phyloP scores from a whole-genome alignment of 2,329 filamentous ascomycete genomes.

The Diaporthe amygdali region DNA sequence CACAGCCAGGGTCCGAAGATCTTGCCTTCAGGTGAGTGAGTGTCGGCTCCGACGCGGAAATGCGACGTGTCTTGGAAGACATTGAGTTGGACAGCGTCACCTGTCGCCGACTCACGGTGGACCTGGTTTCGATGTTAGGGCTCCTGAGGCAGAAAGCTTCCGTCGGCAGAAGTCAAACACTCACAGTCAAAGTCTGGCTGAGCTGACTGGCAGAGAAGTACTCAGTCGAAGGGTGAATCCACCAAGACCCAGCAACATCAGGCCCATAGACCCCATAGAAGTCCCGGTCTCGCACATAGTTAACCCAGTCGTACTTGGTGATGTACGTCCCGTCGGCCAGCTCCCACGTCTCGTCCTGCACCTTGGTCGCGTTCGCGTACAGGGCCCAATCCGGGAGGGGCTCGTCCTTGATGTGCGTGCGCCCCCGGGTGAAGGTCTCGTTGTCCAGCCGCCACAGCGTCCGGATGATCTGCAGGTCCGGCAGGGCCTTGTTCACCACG shows the following conservation, averaged over 20 bases:
- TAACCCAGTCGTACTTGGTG: constrained; percentile 53
- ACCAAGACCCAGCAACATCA: constrained; percentile 54
- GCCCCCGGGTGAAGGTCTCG: constrained; percentile 49
- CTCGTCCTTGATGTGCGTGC: constrained; percentile 50
- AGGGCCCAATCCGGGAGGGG: constrained; percentile 47
- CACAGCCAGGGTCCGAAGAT: constrained; percentile 50
- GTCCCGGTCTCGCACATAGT: constrained; percentile 41
- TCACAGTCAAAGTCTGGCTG: constrained; percentile 53
- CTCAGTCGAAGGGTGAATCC: constrained; percentile 55
- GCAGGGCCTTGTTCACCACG: constrained; percentile 55
- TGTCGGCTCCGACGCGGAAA: constrained; percentile 43
- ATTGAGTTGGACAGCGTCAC: constrained; percentile 57
- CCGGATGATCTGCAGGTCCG: constrained; percentile 53
- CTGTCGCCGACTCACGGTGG: constrained; percentile 54
- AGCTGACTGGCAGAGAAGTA: constrained; percentile 58
- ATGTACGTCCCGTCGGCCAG: constrained; percentile 52
- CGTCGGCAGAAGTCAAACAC: background rate
- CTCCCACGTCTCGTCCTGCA: constrained; percentile 60
- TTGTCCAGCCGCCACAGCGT: constrained; percentile 57
- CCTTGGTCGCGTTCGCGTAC: constrained; percentile 49
- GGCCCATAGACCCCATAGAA: constrained; percentile 55
- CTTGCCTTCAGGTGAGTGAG: constrained; percentile 44
- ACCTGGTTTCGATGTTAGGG: constrained; percentile 33
- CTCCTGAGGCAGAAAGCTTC: background rate
- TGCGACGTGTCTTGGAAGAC: constrained; percentile 57